Evolutionary conservation across 768 basidiomycete species (phyloP).

Genomic region (Leccinellum albellum): DNA sequence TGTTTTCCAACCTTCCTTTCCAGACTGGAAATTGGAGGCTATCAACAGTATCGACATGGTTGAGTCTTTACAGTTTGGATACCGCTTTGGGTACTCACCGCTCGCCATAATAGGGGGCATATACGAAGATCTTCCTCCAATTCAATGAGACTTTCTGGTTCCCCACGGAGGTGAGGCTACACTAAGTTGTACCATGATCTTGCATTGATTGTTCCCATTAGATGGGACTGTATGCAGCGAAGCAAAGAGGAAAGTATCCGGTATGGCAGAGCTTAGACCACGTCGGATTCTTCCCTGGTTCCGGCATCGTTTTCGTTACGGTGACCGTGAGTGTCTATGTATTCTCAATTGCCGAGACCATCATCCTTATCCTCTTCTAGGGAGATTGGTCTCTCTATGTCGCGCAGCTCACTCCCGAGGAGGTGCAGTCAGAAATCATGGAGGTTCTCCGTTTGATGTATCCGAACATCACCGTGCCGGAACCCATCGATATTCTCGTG

Average conservation of each 20-base stretch:
- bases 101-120: constrained; percentile 43
- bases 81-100: background rate
- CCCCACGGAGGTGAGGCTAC: constrained; percentile 35
- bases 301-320: constrained; percentile 40
- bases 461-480: constrained; percentile 49
- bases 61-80: background rate
- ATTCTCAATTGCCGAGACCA: background rate
- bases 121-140: constrained; percentile 66
- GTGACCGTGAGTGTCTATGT: constrained; percentile 21
- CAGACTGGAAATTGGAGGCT: constrained; percentile 62
- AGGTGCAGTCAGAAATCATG: constrained; percentile 53
- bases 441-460: constrained; percentile 58
- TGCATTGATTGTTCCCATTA: background rate
- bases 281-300: constrained; percentile 54
- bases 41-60: constrained; percentile 63
- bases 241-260: constrained; percentile 57
- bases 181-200: no score
- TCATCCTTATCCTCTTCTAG: constrained; percentile 34
- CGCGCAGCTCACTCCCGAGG: constrained; percentile 44
- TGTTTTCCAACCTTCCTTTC: constrained; percentile 50
- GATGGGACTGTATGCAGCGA: constrained; percentile 53
- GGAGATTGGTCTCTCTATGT: constrained; percentile 60
- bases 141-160: constrained; percentile 63
- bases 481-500: constrained; percentile 53
- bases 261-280: constrained; percentile 68